phyloP scores from a whole-genome alignment of 1,284 basidiomycete species.

The Tylopilus sp. region DNA sequence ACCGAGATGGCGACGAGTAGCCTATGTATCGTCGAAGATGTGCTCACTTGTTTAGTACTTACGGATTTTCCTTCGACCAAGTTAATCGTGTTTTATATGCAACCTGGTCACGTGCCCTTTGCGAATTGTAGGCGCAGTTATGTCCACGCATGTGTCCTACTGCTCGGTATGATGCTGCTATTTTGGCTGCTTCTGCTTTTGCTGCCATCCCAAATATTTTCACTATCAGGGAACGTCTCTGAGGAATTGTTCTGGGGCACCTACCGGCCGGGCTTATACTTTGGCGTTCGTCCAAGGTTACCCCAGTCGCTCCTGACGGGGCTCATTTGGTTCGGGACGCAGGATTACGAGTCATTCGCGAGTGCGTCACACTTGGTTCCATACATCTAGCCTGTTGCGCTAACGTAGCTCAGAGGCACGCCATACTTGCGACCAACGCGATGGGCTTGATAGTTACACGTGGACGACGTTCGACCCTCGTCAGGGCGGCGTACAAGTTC shows the following conservation, averaged over 20 bases:
- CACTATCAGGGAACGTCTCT: slow-evolving; percentile 39
- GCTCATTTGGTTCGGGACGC: slow-evolving; percentile 87
- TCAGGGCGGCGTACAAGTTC: slow-evolving; percentile 79
- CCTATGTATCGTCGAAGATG: too few relatives aligned
- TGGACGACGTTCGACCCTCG: slow-evolving; percentile 88
- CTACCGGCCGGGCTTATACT: slow-evolving; percentile 90
- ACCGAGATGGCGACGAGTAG: too few relatives aligned
- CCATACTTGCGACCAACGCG: slow-evolving; percentile 88
- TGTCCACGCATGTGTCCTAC: slow-evolving; percentile 1
- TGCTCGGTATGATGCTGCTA: slow-evolving; percentile 19
- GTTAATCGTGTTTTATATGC: too few relatives aligned
- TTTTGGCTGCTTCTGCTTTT: slow-evolving; percentile 32
- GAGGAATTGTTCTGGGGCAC: slow-evolving; percentile 84
- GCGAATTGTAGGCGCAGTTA: background rate
- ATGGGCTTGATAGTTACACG: slow-evolving; percentile 76
- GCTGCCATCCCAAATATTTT: slow-evolving; percentile 16
- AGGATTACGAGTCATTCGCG: slow-evolving; percentile 69
- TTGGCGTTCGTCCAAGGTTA: slow-evolving; percentile 80
- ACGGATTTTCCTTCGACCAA: too few relatives aligned
- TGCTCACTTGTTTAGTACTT: too few relatives aligned
- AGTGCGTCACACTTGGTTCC: slow-evolving; percentile 42
- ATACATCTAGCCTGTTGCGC: slow-evolving; percentile 1
- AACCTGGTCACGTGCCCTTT: slow-evolving; percentile 10
- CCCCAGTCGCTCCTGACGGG: slow-evolving; percentile 89
- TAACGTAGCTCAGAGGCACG: slow-evolving; percentile 55